A percentile compares a stretch with the other conserved stretches of the same genome.
Conservation (phyloP, 495 filamentous ascomycete species). For the Geoglossum glabrum region DNA sequence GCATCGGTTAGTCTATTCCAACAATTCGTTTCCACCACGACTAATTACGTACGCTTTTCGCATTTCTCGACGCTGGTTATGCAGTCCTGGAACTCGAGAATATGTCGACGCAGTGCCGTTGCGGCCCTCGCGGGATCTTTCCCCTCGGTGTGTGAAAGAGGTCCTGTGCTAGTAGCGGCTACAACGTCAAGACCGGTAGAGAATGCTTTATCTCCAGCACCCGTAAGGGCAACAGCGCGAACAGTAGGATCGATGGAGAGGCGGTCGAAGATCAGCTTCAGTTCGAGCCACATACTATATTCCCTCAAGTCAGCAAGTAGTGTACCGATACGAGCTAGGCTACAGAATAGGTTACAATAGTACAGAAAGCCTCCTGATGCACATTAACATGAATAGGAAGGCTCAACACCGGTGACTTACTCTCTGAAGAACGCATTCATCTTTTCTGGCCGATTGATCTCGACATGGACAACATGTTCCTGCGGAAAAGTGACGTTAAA, state of each 20-base stretch:
- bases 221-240: slow-evolving; percentile 63
- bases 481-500: slow-evolving; percentile 58
- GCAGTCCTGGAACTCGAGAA: slow-evolving; percentile 59
- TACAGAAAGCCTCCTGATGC: background rate
- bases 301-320: background rate
- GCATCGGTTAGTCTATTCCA: background rate
- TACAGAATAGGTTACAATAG: background rate
- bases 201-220: slow-evolving; percentile 68
- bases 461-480: slow-evolving; percentile 67
- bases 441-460: slow-evolving; percentile 80
- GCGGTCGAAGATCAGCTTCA: slow-evolving; percentile 47
- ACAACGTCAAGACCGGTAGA: slow-evolving; percentile 68
- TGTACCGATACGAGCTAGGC: background rate
- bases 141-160: slow-evolving; percentile 10
- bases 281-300: slow-evolving; percentile 68
- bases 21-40: background rate
- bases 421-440: slow-evolving; percentile 74
- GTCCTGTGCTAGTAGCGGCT: slow-evolving; percentile 26
- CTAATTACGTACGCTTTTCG: slow-evolving; percentile 47
- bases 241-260: slow-evolving; percentile 55
- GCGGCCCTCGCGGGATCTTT: slow-evolving; percentile 46
- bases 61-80: slow-evolving; percentile 62
- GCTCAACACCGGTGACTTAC: slow-evolving; percentile 18
- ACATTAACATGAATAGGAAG: background rate
- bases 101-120: slow-evolving; percentile 37